Evolutionary conservation across 768 basidiomycete genomes (phyloP), one percentile per base, ranked within the genome.

Genomic region (Mycena floridula): DNA sequence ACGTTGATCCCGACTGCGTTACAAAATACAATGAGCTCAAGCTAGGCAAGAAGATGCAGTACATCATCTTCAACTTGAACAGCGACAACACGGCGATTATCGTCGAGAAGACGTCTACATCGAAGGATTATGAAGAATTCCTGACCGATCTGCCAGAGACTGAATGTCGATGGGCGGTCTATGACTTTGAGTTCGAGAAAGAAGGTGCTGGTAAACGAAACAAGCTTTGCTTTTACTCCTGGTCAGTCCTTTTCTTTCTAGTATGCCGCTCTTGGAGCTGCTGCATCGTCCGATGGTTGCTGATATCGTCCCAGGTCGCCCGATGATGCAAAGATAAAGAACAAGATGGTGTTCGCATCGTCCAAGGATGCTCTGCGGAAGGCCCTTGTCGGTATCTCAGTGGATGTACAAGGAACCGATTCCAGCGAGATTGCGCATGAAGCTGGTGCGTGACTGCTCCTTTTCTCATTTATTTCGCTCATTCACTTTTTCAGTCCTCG

Each of bases 331-430:
- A 87, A 79, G 67, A 75, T 94, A 65, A 92, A 87, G 68, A 73
- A 79, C 59, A 97, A 94, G 82, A 97, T 97, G 93, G 55, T 96
- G 54, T 86, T 79, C 66, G 85, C 95, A 3, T 83, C 90, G 15
- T 97, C 94, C 43, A 84, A 80, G 59, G 87, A 91, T 22, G 83
- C 83, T 4, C 66, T 99, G 51, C 77, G 79, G 56, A 78, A 75
- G 43, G 59, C 76, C 25, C 75, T 98, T 23, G 77, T 77, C 21
- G 95, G 93, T 44, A 74, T 96, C 52, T 71, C 77, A 4, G 59
- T 77, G 38, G 92, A 96, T 61, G 73, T 98, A 44, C 94, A 97
- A 63, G 93, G 79, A 45, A 93, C 87, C 36, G 91, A 91, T 36
- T 67, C 47, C 47, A 68, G 67, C 43, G 92, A 97, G 62, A 74